Conservation (phyloP, 225 moss, liverwort and hornwort genomes). For the Takakia lepidozioides region DNA sequence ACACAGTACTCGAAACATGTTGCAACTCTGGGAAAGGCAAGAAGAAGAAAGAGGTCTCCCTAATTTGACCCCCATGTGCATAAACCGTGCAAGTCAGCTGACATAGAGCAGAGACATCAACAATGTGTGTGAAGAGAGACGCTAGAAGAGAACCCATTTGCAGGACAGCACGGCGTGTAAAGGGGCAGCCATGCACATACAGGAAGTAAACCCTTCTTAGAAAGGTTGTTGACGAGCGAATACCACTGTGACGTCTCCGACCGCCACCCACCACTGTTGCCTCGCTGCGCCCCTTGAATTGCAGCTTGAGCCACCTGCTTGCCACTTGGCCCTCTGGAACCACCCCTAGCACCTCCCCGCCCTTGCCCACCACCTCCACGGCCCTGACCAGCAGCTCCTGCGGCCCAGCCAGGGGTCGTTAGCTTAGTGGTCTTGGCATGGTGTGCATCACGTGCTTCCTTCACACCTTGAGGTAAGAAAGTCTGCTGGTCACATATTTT, state of each 20-base stretch:
- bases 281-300: conserved; percentile 56
- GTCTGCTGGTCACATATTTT: conserved; percentile 82
- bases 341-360: conserved; percentile 45
- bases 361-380: conserved; percentile 44
- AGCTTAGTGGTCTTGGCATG: conserved; percentile 65
- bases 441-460: conserved; percentile 84
- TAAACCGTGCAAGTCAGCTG: too few relatives aligned
- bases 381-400: conserved; percentile 42
- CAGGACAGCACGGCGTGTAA: too few relatives aligned
- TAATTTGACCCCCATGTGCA: too few relatives aligned
- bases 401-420: conserved; percentile 14
- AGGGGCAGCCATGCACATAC: conserved; percentile 42
- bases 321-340: conserved; percentile 48
- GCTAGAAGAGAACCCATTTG: too few relatives aligned
- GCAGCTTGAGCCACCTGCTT: conserved; percentile 50
- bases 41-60: too few relatives aligned
- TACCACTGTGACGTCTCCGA: conserved; percentile 99
- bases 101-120: too few relatives aligned
- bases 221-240: conserved; percentile 93
- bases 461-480: conserved; percentile 73
- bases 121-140: too few relatives aligned
- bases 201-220: conserved; percentile 91
- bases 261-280: conserved; percentile 78
- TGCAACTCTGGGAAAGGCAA: too few relatives aligned
- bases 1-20: too few relatives aligned